These are phyloP conservation scores for Coemansia sp. DNA, from an alignment of 192 early-diverging fungal species.

Conservation along the genomic window DNA sequence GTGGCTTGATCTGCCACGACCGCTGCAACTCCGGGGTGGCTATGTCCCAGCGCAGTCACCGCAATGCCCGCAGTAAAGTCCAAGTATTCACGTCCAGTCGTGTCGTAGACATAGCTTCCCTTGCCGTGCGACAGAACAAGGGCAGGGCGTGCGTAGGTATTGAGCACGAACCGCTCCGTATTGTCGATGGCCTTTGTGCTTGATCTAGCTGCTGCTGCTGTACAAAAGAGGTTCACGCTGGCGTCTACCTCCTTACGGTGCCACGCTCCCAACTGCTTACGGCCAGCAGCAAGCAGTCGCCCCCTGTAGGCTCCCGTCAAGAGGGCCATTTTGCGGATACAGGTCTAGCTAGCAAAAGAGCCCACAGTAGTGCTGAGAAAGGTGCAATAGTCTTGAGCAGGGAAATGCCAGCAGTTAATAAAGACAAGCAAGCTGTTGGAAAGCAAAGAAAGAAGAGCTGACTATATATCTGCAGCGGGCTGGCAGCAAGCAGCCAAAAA, in stretches of 20 bases:
- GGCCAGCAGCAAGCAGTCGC: constrained; percentile 6
- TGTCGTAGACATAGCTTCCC: constrained; percentile 77
- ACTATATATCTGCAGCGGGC: too few species aligned
- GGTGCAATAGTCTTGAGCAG: too few species aligned
- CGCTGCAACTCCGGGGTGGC: constrained; percentile 66
- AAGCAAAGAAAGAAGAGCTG: too few species aligned
- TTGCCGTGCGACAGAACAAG: constrained; percentile 77
- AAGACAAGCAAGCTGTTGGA: too few species aligned
- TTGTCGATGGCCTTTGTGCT: constrained; percentile 13
- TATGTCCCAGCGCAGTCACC: constrained; percentile 89
- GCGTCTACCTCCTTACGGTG: background rate
- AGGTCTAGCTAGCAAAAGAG: too few species aligned
- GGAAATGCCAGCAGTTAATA: too few species aligned
- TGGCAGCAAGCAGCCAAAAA: too few species aligned
- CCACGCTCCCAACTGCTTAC: background rate
- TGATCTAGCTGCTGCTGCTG: constrained; percentile 4
- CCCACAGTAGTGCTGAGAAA: too few species aligned
- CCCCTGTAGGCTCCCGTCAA: background rate
- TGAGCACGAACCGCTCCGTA: constrained; percentile 59
- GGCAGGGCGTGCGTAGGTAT: constrained; percentile 67
- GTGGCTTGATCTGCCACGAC: constrained; percentile 77
- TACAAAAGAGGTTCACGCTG: constrained; percentile 4
- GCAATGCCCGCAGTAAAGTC: constrained; percentile 96
- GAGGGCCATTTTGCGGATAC: too few species aligned
- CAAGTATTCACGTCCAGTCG: constrained; percentile 69